Evolutionary conservation across 768 basidiomycete species (phyloP).

Genomic region (Russula earlei): DNA sequence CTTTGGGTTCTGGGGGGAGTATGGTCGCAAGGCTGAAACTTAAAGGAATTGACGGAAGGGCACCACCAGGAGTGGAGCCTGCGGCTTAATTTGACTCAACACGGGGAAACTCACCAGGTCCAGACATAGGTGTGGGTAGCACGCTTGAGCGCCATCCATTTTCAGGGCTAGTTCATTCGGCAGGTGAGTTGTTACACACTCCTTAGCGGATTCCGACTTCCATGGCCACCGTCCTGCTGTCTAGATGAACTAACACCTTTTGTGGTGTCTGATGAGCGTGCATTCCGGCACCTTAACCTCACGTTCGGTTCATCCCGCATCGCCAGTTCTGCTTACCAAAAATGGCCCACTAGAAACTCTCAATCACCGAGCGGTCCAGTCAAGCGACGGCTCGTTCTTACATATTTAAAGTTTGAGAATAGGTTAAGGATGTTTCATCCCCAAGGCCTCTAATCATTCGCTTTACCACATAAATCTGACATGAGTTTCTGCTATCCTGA

Average conservation of each 20-base stretch:
- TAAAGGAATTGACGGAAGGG: slow-evolving; percentile 65
- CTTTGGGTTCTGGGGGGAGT: slow-evolving; percentile 80
- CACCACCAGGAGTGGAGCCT: slow-evolving; percentile 53
- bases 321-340: slow-evolving; percentile 67
- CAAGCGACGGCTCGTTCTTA: slow-evolving; percentile 45
- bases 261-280: slow-evolving; percentile 79
- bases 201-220: slow-evolving; percentile 81
- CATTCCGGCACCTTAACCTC: slow-evolving; percentile 76
- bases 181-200: slow-evolving; percentile 86
- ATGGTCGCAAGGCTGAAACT: not conserved
- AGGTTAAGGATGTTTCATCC: slow-evolving; percentile 85
- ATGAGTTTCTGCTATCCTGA: slow-evolving; percentile 58
- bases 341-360: slow-evolving; percentile 64
- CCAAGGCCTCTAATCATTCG: slow-evolving; percentile 89
- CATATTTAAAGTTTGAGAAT: slow-evolving; percentile 65
- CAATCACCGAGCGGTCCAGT: slow-evolving; percentile 45
- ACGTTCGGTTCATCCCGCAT: slow-evolving; percentile 63
- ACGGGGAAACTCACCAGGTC: too few species aligned
- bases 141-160: slow-evolving; percentile 86
- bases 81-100: too few species aligned
- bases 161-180: slow-evolving; percentile 87
- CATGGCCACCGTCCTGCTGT: slow-evolving; percentile 85
- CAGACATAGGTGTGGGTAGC: slow-evolving; percentile 82
- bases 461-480: slow-evolving; percentile 57
- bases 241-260: slow-evolving; percentile 81